A percentile compares a stretch with the other conserved stretches of the same genome.
phyloP scores from a whole-genome alignment of 208 protist genomes.

The Acanthamoeba lenticulata region DNA sequence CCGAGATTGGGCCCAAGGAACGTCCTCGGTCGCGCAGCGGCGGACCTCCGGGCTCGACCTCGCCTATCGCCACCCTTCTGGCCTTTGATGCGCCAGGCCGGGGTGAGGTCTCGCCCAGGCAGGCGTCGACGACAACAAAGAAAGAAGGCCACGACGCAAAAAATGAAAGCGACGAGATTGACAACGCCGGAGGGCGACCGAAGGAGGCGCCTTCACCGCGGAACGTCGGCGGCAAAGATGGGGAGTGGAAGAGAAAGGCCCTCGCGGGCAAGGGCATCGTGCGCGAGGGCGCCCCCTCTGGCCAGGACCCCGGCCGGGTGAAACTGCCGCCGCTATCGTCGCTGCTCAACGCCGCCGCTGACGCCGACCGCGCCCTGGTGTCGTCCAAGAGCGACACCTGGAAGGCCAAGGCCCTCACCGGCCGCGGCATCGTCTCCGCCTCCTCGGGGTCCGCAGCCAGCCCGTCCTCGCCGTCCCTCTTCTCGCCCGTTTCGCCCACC shows the following conservation, averaged over 20 bases:
- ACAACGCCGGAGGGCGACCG: not conserved
- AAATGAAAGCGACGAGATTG: not conserved
- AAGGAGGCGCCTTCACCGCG: not conserved
- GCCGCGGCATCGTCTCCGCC: not conserved
- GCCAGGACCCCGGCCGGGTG: not conserved
- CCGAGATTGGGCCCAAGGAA: not conserved
- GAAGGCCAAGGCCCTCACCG: constrained; percentile 40
- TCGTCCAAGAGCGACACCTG: constrained; percentile 30
- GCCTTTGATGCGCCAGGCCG: too few relatives aligned
- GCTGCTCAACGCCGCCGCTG: not conserved
- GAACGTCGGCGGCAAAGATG: not conserved
- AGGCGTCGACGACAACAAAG: not conserved
- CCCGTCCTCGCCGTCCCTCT: not conserved
- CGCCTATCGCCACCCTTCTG: not conserved
- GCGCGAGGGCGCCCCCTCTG: not conserved
- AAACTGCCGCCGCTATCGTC: not conserved
- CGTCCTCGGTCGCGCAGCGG: not conserved
- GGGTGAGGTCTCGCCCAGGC: too few relatives aligned
- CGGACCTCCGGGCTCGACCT: not conserved
- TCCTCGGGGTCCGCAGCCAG: not conserved
- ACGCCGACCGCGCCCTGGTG: not conserved
- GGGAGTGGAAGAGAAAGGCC: constrained; percentile 30
- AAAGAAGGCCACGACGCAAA: not conserved
- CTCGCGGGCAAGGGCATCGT: constrained; percentile 19
- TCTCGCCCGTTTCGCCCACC: not conserved